phyloP scores from a whole-genome alignment of 2,329 filamentous ascomycete genomes.

The Grosmannia serpens region DNA sequence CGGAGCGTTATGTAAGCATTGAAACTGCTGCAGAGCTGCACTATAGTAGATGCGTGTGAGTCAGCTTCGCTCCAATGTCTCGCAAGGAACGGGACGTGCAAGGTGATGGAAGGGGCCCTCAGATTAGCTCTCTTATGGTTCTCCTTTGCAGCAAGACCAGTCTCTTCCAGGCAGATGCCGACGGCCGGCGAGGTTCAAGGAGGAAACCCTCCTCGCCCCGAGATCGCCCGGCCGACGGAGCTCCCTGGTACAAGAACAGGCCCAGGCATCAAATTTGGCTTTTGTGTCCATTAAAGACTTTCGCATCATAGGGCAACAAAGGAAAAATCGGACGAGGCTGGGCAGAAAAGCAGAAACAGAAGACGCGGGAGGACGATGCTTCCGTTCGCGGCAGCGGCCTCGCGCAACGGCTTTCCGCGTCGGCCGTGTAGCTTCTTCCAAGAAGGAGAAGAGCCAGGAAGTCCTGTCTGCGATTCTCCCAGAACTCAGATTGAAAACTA shows the following conservation, averaged over 20 bases:
- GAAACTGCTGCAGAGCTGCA: neutral
- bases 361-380: neutral
- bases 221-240: neutral
- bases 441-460: conserved; percentile 9
- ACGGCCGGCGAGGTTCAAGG: conserved; percentile 1
- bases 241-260: neutral
- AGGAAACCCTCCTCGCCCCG: neutral
- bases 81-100: conserved; percentile 3
- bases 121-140: conserved; percentile 13
- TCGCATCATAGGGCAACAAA: conserved; percentile 8
- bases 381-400: neutral
- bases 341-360: neutral
- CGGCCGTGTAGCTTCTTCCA: neutral
- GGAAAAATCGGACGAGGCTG: neutral
- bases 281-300: conserved; percentile 7
- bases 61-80: neutral
- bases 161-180: neutral
- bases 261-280: conserved; percentile 12
- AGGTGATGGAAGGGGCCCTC: neutral
- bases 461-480: conserved; percentile 10
- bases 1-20: too few species aligned
- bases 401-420: neutral
- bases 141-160: conserved; percentile 3
- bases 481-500: conserved; percentile 31
- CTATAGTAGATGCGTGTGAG: neutral